Conservation (phyloP, 2,329 filamentous ascomycete species). For the Ramularia endophylla region DNA sequence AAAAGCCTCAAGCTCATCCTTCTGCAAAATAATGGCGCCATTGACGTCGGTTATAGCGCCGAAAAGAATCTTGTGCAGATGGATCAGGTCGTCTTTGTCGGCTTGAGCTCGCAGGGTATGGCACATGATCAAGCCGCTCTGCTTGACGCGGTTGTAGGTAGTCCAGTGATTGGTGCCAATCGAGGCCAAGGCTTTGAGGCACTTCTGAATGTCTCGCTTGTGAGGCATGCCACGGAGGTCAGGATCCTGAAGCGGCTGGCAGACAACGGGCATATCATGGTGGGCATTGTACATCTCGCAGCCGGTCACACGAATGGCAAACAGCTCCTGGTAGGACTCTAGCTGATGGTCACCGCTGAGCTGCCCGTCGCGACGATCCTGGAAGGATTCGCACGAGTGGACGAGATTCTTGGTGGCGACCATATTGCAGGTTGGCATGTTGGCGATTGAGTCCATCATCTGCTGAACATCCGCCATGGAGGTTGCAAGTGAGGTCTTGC, state of each 20-base stretch:
- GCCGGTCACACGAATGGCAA: conserved; percentile 56
- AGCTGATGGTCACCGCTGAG: conserved; percentile 19
- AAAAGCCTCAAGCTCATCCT: conserved; percentile 13
- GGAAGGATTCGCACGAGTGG: conserved; percentile 48
- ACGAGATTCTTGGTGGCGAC: conserved; percentile 48
- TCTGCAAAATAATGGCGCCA: conserved; percentile 5
- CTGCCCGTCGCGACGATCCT: conserved; percentile 24
- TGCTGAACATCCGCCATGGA: conserved; percentile 33
- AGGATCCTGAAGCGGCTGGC: conserved; percentile 41
- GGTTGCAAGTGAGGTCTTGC: conserved; percentile 2
- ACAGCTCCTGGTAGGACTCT: conserved; percentile 43
- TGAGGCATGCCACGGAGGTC: conserved; percentile 26
- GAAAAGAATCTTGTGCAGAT: conserved; percentile 14
- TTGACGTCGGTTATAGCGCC: conserved; percentile 2
- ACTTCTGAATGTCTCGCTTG: conserved; percentile 40
- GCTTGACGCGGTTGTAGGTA: conserved; percentile 58
- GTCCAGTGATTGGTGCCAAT: conserved; percentile 50
- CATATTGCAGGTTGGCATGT: conserved; percentile 47
- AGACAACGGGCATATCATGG: conserved; percentile 46
- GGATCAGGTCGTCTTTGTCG: conserved; percentile 43
- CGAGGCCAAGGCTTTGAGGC: conserved; percentile 47
- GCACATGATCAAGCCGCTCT: conserved; percentile 51
- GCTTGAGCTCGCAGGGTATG: too few species aligned
- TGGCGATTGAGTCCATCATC: conserved; percentile 40
- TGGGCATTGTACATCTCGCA: conserved; percentile 55